Evolutionary conservation across 345 rosid species (phyloP), one percentile per base, ranked within the genome.

Genomic region (Heritiera fomes): DNA sequence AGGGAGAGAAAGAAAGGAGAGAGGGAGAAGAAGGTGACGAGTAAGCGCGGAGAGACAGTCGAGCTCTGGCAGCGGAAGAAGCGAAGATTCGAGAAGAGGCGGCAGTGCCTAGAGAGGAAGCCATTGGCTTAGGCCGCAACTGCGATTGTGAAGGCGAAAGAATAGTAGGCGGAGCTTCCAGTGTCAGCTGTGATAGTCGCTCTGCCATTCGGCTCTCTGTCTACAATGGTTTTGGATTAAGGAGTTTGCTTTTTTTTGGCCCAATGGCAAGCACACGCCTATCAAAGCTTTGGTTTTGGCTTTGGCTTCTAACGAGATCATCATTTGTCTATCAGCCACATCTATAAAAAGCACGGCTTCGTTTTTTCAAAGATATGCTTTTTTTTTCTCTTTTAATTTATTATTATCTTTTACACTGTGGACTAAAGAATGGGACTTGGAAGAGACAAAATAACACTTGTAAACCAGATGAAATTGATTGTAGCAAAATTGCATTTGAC

Each of bases 71-170:
- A 79, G 53, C 11, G 53, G 92, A 80, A 76, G 84, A 79, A 78
- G 81, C 75, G 79, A 87, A 87, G 86, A 88, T 82, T 81, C 88
- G 88, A 75, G 86, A 78, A 46, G 89, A 14, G 75, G 93, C 89
- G 90, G 83, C 87, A 87, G 76, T 75, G 83, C 82, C 59, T 20
- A 90, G 83, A 71, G 98, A 89, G 45, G 88, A 56, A 58, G 92
- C 86, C 97, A 92, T 88, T 45, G 79, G 77, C 41, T 28, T 28
- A 3, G 20, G 40, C 38, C 15, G 75, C 20, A 6, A 32, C 14
- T 1, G 60, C 4, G 61, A 47, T 3, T 13, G 75, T 9, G 75
- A 18, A 50, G 20, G 59, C 7, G 73, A 13, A 20, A 43, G 8
- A 7, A 1, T 30, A 7, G 4, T 34, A 34, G 3, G 62, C 5